Evolutionary conservation across 768 basidiomycete species (phyloP), one percentile per base, ranked within the genome.

Genomic region (Termitomyces sp.): DNA sequence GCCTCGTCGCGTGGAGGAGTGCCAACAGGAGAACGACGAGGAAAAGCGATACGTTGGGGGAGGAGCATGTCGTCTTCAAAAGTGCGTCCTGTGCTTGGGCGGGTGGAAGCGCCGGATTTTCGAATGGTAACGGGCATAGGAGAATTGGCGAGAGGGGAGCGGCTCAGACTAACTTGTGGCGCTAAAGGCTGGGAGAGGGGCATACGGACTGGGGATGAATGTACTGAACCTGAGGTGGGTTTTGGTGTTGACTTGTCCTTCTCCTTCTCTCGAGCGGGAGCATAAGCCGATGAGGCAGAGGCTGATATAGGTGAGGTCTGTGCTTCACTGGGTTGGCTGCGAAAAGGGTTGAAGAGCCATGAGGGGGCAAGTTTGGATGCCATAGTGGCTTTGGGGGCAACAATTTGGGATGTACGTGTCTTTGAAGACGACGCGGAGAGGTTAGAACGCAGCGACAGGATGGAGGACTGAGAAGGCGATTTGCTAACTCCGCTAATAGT

Each of bases 261-360:
- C 8, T 39, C 51, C 37, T 54, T 54, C 12, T 44, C 51, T 37
- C 8, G 49, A 27, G 22, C 22, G 1, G 60, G 61, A 57, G 69
- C 59, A 27, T 70, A 57, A 16, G 62, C 65, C 61, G 78, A 69
- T 1, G 75, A 76, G 4, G 80, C 78, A 81, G 52, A 79, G 2
- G 78, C 84, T 31, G 81, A 82, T 6, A 83, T 75, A 15, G 81
- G 72, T 2, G 80, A 80, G 1, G 84, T 85, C 62, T 88, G 84
- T 2, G 87, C 79, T 67, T 89, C 86, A 62, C 80, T 83, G 7
- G 80, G 76, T 0, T 76, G 81, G 58, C 81, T 84, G 36, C 88
- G 77, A 70, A 93, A 92, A 6, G 86, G 81, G 65, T 85, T 89
- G 70, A 91, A 87, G 12, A 92, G 71, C 91, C 91, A 92, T n/a